Evolutionary conservation across 2,329 filamentous ascomycete genomes (phyloP), one percentile per base, ranked within the genome.

Genomic region (Sordariomycetes sp.): DNA sequence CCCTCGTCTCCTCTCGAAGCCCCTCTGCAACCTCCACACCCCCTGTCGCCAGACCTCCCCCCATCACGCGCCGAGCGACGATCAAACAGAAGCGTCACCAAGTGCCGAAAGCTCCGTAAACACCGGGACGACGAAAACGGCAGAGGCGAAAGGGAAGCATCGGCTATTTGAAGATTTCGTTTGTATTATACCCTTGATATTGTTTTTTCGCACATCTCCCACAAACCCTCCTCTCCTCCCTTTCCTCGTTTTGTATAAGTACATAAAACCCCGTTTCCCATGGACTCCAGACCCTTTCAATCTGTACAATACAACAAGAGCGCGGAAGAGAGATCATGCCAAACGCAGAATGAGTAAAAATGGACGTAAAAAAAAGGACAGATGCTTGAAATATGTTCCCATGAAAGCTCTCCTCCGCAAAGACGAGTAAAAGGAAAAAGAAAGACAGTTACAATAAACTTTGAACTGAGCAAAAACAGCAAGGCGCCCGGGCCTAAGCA

Each of bases 401-500:
- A 46, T 46, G 18, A 16, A 16, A 3, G 6, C 40, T n/a, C 5
- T n/a, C 18, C 40, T 18, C 14, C 40, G 37, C 37, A 14, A n/a
- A 22, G 18, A 24, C 5, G 22, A 50, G 7, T 10, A 11, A 20
- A 20, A 24, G 6, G 46, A 50, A 50, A 50, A 11, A 50, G 3
- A 11, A n/a, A 48, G 3, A 24, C 40, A 24, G 16, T 10, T 22
- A 11, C 6, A 24, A 20, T 7, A 24, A 22, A 22, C n/a, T 24
- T 24, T 50, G 46, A 24, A 20, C n/a, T n/a, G n/a, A n/a, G n/a
- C n/a, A n/a, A n/a, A n/a, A n/a, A n/a, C n/a, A n/a, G n/a, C n/a
- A n/a, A n/a, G n/a, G n/a, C 4, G 64, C 28, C 28, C 8, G 8
- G 8, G 28, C 28, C 79, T 81, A 97, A 65, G 90, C 93, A 76